Base-by-base conservation (phyloP, 345 rosid genomes). In the Kandelia obovata region DNA sequence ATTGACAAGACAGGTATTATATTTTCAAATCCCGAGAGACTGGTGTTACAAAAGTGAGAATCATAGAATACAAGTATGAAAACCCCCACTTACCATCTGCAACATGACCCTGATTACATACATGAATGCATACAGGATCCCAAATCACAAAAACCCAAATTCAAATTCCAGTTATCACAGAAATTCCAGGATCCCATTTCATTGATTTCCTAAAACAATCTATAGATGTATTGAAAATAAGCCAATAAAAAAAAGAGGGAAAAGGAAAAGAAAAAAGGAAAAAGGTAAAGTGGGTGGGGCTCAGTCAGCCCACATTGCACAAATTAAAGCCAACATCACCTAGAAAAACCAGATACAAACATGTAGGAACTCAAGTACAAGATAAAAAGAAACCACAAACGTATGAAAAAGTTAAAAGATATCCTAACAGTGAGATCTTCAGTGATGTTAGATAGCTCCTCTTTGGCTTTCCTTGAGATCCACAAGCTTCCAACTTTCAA, bases 391-490 rank as follows among this genome's bases (percentile, higher is more conserved):
- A 20, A 31, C 71, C 30, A 6, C 71, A 73, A 19, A 32, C 52
- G 43, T 2, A 7, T 35, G 9, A 53, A 52, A 32, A 16, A 64
- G 8, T 27, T 16, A 6, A 35, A 13, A 21, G 30, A 28, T 31
- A 7, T 6, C 72, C 85, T 83, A 34, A 94, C 98, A 68, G 85
- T 79, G 81, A 94, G 71, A 73, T 94, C 98, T 62, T 83, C 91
- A 66, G 93, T 72, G 67, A 94, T 89, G 84, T 87, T 89, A 35
- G 90, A 79, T 79, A 94, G 68, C 84, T 94, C 98, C 68, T 86
- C 90, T 78, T 89, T 91, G 59, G 98, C 98, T 81, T 88, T 89
- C 84, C 86, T 94, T 0, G 98, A 88, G 85, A 94, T 87, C 98
- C 98, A 94, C 5, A 83, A 83, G 64, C 89, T 73, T 46, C 95